These are phyloP conservation scores for Luzula sylvatica DNA, from an alignment of 176 grass and related monocot species.

Conservation along the genomic window DNA sequence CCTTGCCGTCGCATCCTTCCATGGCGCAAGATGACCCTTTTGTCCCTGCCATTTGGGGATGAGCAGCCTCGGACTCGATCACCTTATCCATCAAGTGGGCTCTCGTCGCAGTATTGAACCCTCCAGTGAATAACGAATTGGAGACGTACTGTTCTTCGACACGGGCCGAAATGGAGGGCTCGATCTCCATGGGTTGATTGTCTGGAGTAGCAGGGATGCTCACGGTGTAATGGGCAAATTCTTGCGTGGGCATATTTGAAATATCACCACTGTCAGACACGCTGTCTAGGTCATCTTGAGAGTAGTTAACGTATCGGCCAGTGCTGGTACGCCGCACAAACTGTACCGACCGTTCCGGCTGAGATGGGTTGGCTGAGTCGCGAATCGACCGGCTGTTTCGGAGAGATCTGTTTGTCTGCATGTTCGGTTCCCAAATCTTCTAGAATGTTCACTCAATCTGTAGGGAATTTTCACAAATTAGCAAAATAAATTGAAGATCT, in stretches of 20 bases:
- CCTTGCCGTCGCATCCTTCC: slow-evolving; percentile 63
- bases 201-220: slow-evolving; percentile 70
- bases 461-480: neutral
- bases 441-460: slow-evolving; percentile 14
- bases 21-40: slow-evolving; percentile 82
- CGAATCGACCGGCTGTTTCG: slow-evolving; percentile 21
- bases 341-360: slow-evolving; percentile 20
- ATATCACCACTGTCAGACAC: slow-evolving; percentile 31
- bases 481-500: neutral
- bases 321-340: slow-evolving; percentile 70
- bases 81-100: slow-evolving; percentile 98
- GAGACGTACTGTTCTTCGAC: slow-evolving; percentile 95
- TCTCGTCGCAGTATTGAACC: slow-evolving; percentile 79
- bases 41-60: slow-evolving; percentile 85
- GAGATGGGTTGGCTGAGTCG: slow-evolving; percentile 7
- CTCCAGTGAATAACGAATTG: slow-evolving; percentile 91
- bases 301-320: slow-evolving; percentile 73
- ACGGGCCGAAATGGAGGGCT: slow-evolving; percentile 66
- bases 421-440: slow-evolving; percentile 5
- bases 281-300: slow-evolving; percentile 71
- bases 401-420: slow-evolving; percentile 33
- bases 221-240: slow-evolving; percentile 70
- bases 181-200: slow-evolving; percentile 77
- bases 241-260: slow-evolving; percentile 38
- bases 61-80: slow-evolving; percentile 54